These are phyloP conservation scores for Microbotryum violaceum DNA, from an alignment of 1,284 basidiomycete genomes.

Conservation along the genomic window DNA sequence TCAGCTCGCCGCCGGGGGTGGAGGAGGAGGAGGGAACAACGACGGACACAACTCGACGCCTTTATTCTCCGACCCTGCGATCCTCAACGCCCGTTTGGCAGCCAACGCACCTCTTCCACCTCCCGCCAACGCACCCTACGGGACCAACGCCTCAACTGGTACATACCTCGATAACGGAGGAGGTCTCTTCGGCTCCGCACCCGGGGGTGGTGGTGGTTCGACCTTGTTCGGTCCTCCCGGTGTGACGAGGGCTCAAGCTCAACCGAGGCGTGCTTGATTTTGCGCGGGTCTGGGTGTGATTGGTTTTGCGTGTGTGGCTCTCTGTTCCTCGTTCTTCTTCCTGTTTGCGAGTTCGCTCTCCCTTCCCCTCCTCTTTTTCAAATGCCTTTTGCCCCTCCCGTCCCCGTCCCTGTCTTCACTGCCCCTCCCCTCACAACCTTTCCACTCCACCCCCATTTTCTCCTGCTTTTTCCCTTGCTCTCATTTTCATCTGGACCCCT, in stretches of 20 bases:
- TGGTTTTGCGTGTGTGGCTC: too few relatives aligned
- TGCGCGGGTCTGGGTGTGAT: too few relatives aligned
- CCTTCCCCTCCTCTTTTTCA: background rate
- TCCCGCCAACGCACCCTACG: background rate
- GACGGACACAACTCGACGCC: conserved; percentile 8
- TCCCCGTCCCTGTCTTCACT: background rate
- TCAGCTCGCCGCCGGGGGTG: too few relatives aligned
- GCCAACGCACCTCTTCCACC: background rate
- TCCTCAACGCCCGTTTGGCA: conserved; percentile 26
- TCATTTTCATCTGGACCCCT: background rate
- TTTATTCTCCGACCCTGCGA: conserved; percentile 30
- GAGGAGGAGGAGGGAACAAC: too few relatives aligned
- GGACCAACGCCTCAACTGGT: background rate
- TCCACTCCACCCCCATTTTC: background rate
- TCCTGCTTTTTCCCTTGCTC: background rate
- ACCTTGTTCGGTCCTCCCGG: conserved; percentile 6
- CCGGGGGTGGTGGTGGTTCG: conserved; percentile 1
- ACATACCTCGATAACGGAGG: background rate
- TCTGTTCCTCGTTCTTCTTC: too few relatives aligned
- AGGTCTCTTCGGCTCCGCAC: background rate
- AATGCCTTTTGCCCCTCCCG: background rate
- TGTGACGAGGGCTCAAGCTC: conserved; percentile 1
- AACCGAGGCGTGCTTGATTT: background rate
- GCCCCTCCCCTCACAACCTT: background rate
- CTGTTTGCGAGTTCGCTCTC: too few relatives aligned